Evolutionary conservation across 805 yeast species (phyloP).

Genomic region (Saccharomyces cerevisiae): DNA sequence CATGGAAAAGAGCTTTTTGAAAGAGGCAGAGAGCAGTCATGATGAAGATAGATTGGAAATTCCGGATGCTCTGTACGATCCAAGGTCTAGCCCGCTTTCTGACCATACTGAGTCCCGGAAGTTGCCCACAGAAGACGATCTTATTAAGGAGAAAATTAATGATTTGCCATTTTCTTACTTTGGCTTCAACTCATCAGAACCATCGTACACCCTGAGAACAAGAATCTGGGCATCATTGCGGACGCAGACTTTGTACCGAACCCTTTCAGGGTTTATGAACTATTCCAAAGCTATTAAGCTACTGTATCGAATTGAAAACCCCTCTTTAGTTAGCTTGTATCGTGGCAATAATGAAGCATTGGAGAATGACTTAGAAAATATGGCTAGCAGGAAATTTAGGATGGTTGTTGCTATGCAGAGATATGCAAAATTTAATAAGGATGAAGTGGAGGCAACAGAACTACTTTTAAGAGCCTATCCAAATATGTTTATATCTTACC

Average conservation of each 20-base stretch:
- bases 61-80: background rate
- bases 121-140: slow-evolving; percentile 6
- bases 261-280: slow-evolving; percentile 77
- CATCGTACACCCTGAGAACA: slow-evolving; percentile 59
- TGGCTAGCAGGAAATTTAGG: slow-evolving; percentile 74
- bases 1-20: slow-evolving; percentile 31
- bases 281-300: slow-evolving; percentile 66
- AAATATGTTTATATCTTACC: slow-evolving; percentile 45
- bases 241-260: slow-evolving; percentile 75
- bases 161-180: slow-evolving; percentile 65
- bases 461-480: slow-evolving; percentile 68
- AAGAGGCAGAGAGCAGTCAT: slow-evolving; percentile 26
- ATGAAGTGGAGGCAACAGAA: slow-evolving; percentile 61
- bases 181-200: slow-evolving; percentile 62
- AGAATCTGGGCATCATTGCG: slow-evolving; percentile 83
- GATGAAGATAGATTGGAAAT: slow-evolving; percentile 5
- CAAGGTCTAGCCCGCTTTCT: background rate
- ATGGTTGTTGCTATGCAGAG: slow-evolving; percentile 86
- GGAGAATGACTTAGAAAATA: slow-evolving; percentile 56
- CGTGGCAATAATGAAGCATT: slow-evolving; percentile 45
- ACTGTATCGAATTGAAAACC: slow-evolving; percentile 58
- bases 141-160: slow-evolving; percentile 37
- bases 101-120: background rate
- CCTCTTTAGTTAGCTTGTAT: slow-evolving; percentile 40
- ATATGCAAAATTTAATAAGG: slow-evolving; percentile 50